phyloP scores from a whole-genome alignment of 148 eudicot genomes.

The Amaranthus palmeri region DNA sequence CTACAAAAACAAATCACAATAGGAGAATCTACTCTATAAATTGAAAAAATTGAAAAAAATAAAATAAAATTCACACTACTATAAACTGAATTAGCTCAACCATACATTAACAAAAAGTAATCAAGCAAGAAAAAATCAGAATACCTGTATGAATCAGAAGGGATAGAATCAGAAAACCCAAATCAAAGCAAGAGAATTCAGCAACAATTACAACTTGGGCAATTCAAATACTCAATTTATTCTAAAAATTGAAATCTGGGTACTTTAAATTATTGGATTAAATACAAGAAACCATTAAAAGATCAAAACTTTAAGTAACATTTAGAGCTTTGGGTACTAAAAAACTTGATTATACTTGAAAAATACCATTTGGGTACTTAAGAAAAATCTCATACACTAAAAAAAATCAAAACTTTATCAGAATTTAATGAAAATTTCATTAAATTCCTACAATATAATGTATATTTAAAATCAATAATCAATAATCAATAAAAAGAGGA shows the following conservation, averaged over 20 bases:
- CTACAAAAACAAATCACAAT: conserved; percentile 20
- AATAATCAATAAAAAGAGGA: neutral
- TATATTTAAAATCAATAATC: too few relatives aligned
- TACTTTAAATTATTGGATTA: neutral
- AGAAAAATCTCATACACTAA: too few relatives aligned
- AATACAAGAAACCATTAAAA: neutral
- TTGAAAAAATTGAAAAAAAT: neutral
- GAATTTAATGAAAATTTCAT: too few relatives aligned
- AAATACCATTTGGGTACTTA: too few relatives aligned
- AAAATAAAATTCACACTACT: conserved; percentile 13
- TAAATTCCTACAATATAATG: too few relatives aligned
- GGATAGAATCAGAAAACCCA: neutral
- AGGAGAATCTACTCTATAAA: neutral
- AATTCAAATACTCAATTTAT: conserved; percentile 2
- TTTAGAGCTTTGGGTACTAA: too few relatives aligned
- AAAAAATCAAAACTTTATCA: too few relatives aligned
- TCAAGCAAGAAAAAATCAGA: neutral
- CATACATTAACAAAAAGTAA: conserved; percentile 10
- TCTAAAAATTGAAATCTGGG: conserved; percentile 12
- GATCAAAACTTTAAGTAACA: neutral
- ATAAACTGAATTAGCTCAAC: conserved; percentile 28
- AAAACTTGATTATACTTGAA: too few relatives aligned
- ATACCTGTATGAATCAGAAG: conserved; percentile 2
- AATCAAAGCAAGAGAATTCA: neutral
- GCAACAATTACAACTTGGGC: neutral